Evolutionary conservation across 257 asterid species (phyloP).

Genomic region (Solanum okadae): DNA sequence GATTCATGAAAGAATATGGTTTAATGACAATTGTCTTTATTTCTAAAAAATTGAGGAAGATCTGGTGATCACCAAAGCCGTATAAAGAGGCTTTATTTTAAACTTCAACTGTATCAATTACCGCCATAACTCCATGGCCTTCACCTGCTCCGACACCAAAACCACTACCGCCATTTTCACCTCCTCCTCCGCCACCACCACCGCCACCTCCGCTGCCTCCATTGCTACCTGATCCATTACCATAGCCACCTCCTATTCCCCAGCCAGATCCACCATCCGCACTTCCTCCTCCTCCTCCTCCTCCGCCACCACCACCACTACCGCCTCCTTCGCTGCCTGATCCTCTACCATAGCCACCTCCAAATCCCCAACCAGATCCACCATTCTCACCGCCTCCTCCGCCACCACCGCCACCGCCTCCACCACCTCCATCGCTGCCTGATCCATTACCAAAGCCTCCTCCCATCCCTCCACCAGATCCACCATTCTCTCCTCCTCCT

Average conservation of each 20-base stretch:
- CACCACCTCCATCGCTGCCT: background rate
- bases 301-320: background rate
- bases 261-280: background rate
- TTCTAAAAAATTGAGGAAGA: background rate
- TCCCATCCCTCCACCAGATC: background rate
- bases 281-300: background rate
- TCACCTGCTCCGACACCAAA: background rate
- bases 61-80: background rate
- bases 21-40: background rate
- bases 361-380: background rate
- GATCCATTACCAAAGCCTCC: background rate
- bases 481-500: background rate
- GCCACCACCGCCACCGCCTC: rapidly evolving
- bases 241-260: background rate
- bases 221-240: background rate
- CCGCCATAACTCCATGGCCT: background rate
- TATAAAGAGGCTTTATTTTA: background rate
- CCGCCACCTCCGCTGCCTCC: background rate
- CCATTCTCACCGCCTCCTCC: background rate
- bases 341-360: background rate
- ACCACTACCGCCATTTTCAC: background rate
- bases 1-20: background rate
- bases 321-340: background rate
- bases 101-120: background rate
- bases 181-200: background rate